phyloP scores from a whole-genome alignment of 768 basidiomycete species.

The Suillus discolor region DNA sequence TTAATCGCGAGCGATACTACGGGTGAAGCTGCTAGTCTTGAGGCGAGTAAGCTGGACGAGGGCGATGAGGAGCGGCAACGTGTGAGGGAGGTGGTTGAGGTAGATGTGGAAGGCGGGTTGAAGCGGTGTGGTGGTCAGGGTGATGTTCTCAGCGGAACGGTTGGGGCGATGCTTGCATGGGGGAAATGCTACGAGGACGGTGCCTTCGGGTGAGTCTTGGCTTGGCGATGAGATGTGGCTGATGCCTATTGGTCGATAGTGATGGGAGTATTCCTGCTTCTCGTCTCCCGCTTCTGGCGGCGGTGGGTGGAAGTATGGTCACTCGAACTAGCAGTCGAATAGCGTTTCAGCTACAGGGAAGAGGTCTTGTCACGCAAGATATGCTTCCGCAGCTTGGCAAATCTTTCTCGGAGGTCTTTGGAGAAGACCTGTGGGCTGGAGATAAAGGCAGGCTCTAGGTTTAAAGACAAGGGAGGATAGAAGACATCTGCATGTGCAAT shows the following conservation, averaged over 20 bases:
- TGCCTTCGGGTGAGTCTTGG: conserved; percentile 65
- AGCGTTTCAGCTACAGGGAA: conserved; percentile 75
- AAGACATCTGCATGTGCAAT: neutral
- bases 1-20: conserved; percentile 80
- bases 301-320: conserved; percentile 84
- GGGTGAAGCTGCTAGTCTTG: conserved; percentile 49
- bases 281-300: conserved; percentile 80
- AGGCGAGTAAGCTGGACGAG: conserved; percentile 43
- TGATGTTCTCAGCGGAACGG: conserved; percentile 86
- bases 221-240: neutral
- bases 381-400: conserved; percentile 66
- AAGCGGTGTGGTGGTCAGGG: conserved; percentile 98
- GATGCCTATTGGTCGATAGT: conserved; percentile 33
- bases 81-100: conserved; percentile 60
- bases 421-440: conserved; percentile 45
- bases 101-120: conserved; percentile 75
- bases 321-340: conserved; percentile 81
- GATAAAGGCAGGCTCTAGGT: conserved; percentile 41
- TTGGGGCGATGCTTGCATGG: conserved; percentile 94
- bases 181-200: conserved; percentile 91
- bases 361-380: conserved; percentile 83
- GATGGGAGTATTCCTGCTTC: conserved; percentile 57
- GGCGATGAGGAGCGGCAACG: conserved; percentile 53
- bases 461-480: neutral
- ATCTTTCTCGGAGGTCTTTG: conserved; percentile 77